Base-by-base conservation (phyloP, 2,329 filamentous ascomycete species). In the Xylaria sp. region DNA sequence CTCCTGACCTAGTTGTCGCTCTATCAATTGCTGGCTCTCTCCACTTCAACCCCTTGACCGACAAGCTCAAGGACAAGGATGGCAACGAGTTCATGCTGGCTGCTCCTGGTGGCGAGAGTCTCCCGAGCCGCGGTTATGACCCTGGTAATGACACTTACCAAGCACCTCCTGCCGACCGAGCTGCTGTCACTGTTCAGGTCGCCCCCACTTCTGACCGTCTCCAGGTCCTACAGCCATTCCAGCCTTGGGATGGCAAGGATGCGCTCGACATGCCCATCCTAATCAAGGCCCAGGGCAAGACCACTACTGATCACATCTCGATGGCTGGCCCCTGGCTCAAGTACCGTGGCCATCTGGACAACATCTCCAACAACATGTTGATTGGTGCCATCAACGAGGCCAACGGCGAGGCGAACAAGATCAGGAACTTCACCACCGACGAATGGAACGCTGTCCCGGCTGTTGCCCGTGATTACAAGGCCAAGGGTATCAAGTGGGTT, bases 361-460 rank as follows among this genome's bases (percentile, higher is more conserved):
- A 98, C 89, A 97, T 98, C 85, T 97, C 94, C 80, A 97, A 98
- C 90, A 98, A 98, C 89, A 97, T 97, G 93, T 84, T 98, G 81
- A 97, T 98, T 76, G 95, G 95, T 85, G 96, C 96, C 78, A 93
- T 94, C 85, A 99, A 97, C 85, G 90, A 91, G 77, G 94, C 92
- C 79, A 99, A 98, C 84, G 93, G 91, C 69, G 93, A 98, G 87
- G 94, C 94, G 77, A 99, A 99, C 90, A 97, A 97, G 88, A 86
- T 99, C 82, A 91, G 93, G 88, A 97, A 99, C 90, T 84, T 88
- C 83, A 90, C 92, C 78, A 97, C 86, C 71, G 93, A 91, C 76
- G 89, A 94, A 74, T 95, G 89, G 81, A 94, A 91, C 79, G 92
- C 93, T 69, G 96, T 99, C 65, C 96, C 96, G 67, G 93, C 92